These are phyloP conservation scores for Eucalyptus pumila DNA, from an alignment of 345 rosid genomes.

Conservation along the genomic window DNA sequence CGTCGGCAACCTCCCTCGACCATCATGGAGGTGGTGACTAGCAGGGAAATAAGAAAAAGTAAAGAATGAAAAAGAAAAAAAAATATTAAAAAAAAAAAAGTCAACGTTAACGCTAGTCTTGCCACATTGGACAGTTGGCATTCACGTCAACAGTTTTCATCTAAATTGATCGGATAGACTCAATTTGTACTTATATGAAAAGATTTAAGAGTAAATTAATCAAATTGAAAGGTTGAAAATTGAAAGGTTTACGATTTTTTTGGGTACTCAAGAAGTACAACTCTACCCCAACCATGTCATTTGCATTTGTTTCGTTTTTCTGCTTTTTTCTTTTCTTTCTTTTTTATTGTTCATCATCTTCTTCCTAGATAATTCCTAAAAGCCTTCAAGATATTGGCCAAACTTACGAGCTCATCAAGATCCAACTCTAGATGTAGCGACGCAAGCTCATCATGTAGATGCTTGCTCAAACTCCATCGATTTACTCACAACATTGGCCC, in stretches of 20 bases:
- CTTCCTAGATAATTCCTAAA: not conserved
- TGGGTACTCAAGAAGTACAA: not conserved
- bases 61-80: too few relatives aligned
- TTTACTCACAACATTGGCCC: not conserved
- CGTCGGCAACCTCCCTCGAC: too few relatives aligned
- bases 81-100: too few relatives aligned
- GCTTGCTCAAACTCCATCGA: not conserved
- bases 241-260: too few relatives aligned
- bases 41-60: too few relatives aligned
- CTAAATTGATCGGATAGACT: too few relatives aligned
- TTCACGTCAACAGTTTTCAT: too few relatives aligned
- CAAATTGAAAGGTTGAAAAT: too few relatives aligned
- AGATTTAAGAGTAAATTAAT: too few relatives aligned
- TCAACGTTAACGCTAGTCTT: rapidly evolving
- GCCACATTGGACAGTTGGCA: rapidly evolving
- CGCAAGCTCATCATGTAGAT: not conserved
- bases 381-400: not conserved
- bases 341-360: not conserved
- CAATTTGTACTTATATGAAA: too few relatives aligned
- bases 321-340: not conserved
- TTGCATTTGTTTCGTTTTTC: not conserved
- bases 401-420: not conserved
- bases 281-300: not conserved
- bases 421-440: too few relatives aligned
- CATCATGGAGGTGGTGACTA: too few relatives aligned